These are phyloP conservation scores for Aureobasidium namibiae DNA, from an alignment of 2,329 filamentous ascomycete genomes.

Conservation along the genomic window DNA sequence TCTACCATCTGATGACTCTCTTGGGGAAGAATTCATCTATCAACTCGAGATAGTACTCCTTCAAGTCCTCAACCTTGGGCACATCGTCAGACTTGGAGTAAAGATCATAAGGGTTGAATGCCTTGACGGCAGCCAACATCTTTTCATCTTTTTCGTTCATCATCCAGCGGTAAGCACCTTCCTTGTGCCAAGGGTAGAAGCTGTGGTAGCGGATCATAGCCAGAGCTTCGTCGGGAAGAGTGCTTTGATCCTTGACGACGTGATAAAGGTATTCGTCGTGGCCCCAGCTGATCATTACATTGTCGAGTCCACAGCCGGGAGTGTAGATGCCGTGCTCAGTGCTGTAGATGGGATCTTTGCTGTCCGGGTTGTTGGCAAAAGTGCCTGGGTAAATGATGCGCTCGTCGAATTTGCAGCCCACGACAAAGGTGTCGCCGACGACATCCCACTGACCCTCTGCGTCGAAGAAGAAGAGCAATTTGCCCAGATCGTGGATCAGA, in stretches of 20 bases:
- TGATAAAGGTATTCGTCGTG: constrained; percentile 85
- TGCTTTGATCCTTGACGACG: constrained; percentile 74
- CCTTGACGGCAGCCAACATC: constrained; percentile 73
- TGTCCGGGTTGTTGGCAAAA: constrained; percentile 71
- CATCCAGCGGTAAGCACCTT: constrained; percentile 70
- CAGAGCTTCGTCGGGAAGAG: constrained; percentile 69
- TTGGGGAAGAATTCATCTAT: constrained; percentile 62
- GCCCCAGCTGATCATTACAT: constrained; percentile 84
- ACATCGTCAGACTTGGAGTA: constrained; percentile 86
- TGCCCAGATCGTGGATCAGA: constrained; percentile 71
- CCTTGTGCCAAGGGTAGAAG: constrained; percentile 86
- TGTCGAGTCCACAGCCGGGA: constrained; percentile 72
- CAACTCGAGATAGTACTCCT: constrained; percentile 66
- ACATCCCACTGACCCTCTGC: constrained; percentile 91
- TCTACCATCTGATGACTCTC: constrained; percentile 60
- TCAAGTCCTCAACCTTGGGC: constrained; percentile 67
- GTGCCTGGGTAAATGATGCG: constrained; percentile 74
- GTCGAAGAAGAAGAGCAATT: constrained; percentile 71
- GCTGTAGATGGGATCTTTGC: constrained; percentile 60
- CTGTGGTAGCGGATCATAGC: constrained; percentile 92
- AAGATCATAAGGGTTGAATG: constrained; percentile 85
- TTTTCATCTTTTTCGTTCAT: constrained; percentile 75
- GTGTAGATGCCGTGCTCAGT: constrained; percentile 73
- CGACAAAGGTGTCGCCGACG: constrained; percentile 77
- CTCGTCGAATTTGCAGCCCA: constrained; percentile 66